Conservation (phyloP, 164 flowering plant species). For the Echeveria elegans region DNA sequence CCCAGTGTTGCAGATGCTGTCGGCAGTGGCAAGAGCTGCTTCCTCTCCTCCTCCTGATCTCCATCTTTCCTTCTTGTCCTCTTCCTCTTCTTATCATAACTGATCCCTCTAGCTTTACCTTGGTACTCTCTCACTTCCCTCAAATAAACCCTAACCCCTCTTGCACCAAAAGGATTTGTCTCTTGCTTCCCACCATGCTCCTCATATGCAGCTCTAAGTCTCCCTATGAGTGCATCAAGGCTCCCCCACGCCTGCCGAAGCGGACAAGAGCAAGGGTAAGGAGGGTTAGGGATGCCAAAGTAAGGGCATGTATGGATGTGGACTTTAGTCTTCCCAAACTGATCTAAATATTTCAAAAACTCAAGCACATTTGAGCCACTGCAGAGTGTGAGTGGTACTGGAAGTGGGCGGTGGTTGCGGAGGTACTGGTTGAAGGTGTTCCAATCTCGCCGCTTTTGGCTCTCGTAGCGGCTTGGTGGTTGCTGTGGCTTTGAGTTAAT, state of each 20-base stretch:
- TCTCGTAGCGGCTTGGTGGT: constrained; percentile 30
- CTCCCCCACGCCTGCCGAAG: constrained; percentile 42
- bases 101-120: constrained; percentile 32
- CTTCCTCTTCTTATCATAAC: constrained; percentile 30
- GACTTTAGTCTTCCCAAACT: constrained; percentile 34
- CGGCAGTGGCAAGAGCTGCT: background rate
- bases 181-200: constrained; percentile 30
- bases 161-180: constrained; percentile 29
- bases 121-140: constrained; percentile 29
- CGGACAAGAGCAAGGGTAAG: constrained; percentile 34
- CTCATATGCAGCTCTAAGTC: constrained; percentile 32
- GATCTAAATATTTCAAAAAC: constrained; percentile 31
- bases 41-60: background rate
- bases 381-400: constrained; percentile 22
- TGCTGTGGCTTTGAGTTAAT: background rate
- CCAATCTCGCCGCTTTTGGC: constrained; percentile 36
- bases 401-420: constrained; percentile 25
- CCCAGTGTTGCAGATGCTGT: background rate
- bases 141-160: constrained; percentile 26
- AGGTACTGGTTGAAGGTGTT: constrained; percentile 38
- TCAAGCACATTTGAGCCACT: constrained; percentile 29
- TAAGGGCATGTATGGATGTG: constrained; percentile 30
- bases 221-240: constrained; percentile 34
- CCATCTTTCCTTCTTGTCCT: constrained; percentile 15
- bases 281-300: constrained; percentile 32